Percentiles rank a stretch among this genome's conserved stretches.
Conservation (phyloP, 352 stramenopile genomes). For the Globisporangium yorkense region DNA sequence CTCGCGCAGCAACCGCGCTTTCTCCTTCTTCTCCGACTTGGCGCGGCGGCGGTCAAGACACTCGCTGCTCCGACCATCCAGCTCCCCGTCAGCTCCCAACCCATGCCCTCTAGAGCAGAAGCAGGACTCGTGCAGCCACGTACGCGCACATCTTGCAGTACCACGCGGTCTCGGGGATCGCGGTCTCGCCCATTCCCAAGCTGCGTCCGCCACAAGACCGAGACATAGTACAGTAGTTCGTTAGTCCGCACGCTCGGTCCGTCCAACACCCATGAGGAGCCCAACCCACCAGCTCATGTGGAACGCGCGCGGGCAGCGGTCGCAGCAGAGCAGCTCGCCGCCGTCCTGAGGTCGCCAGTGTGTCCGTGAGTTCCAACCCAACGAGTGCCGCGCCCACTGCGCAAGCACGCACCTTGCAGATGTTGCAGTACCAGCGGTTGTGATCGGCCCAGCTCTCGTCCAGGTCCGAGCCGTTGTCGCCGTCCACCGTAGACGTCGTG, state of each 20-base stretch:
- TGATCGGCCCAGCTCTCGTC: slow-evolving; percentile 81
- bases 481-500: slow-evolving; percentile 25
- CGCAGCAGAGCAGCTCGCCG: slow-evolving; percentile 88
- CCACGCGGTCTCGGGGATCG: slow-evolving; percentile 81
- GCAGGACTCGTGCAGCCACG: slow-evolving; percentile 11
- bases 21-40: slow-evolving; percentile 76
- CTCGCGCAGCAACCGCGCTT: slow-evolving; percentile 69
- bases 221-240: not conserved
- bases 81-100: not conserved
- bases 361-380: not conserved
- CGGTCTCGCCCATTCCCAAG: slow-evolving; percentile 69
- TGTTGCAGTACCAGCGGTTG: slow-evolving; percentile 89
- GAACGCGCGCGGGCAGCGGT: slow-evolving; percentile 90
- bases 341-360: slow-evolving; percentile 24
- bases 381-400: not conserved
- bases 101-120: not conserved
- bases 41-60: slow-evolving; percentile 71
- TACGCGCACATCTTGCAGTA: slow-evolving; percentile 87
- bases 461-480: slow-evolving; percentile 23
- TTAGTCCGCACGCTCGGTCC: too few relatives aligned
- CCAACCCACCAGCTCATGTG: slow-evolving; percentile 80
- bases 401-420: slow-evolving; percentile 50
- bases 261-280: not conserved
- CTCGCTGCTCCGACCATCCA: slow-evolving; percentile 24
- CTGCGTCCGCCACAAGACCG: slow-evolving; percentile 13